Conservation (phyloP, 1,139 yeast species). For the Candida sp. region DNA sequence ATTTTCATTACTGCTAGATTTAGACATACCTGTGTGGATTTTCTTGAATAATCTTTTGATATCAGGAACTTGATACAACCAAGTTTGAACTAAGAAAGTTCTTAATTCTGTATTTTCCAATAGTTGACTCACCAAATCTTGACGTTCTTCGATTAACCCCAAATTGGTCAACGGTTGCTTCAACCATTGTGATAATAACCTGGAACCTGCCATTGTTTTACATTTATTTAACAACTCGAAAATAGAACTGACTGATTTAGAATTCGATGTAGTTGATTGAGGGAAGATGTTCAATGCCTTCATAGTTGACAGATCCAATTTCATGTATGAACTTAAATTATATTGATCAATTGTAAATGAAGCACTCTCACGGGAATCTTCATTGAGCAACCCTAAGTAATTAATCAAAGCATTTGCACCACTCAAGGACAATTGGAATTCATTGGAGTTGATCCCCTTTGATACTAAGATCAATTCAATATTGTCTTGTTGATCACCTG, state of each 20-base stretch:
- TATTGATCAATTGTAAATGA: conserved; percentile 60
- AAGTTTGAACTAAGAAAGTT: conserved; percentile 62
- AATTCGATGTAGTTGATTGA: conserved; percentile 31
- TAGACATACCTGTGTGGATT: conserved; percentile 39
- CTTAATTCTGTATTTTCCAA: conserved; percentile 70
- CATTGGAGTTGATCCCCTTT: conserved; percentile 44
- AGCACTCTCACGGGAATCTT: conserved; percentile 28
- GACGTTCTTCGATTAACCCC: conserved; percentile 61
- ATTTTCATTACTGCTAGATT: conserved; percentile 33
- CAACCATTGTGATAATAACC: conserved; percentile 89
- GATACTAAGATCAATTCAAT: conserved; percentile 58
- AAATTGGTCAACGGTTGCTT: conserved; percentile 85
- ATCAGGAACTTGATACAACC: conserved; percentile 77
- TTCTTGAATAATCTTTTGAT: conserved; percentile 71
- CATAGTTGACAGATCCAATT: conserved; percentile 86
- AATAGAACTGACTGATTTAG: conserved; percentile 55
- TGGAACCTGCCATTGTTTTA: conserved; percentile 80
- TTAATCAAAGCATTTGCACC: conserved; percentile 62
- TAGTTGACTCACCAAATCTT: conserved; percentile 65
- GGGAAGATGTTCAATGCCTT: conserved; percentile 88
- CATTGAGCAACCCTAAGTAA: conserved; percentile 61
- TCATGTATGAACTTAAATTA: conserved; percentile 75
- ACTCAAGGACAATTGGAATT: conserved; percentile 29
- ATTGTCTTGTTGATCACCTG: conserved; percentile 20
- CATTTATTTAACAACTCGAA: conserved; percentile 86